A percentile compares a stretch with the other conserved stretches of the same genome.
These are phyloP conservation scores for Lachancea cidri DNA, from an alignment of 805 yeast genomes.

Conservation along the genomic window DNA sequence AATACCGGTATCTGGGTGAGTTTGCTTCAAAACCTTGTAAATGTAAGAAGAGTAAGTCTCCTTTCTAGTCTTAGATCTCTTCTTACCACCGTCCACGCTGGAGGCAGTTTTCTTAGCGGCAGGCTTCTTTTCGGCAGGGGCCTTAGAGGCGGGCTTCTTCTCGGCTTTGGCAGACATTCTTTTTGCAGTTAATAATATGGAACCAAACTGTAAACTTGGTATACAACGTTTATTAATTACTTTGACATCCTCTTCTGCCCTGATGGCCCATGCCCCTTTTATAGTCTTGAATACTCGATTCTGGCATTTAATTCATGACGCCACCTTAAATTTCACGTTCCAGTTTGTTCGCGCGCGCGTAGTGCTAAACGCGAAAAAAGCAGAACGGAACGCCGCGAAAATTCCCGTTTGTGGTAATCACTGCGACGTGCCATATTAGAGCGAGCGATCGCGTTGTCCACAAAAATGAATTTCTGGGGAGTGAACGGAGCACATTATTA, in stretches of 20 bases:
- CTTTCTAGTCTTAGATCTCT: conserved; percentile 93
- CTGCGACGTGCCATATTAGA: conserved; percentile 23
- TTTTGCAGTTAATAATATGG: background rate
- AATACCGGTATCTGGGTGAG: conserved; percentile 99
- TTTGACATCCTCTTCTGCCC: background rate
- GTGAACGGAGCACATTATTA: conserved; percentile 15
- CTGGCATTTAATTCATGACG: background rate
- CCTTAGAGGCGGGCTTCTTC: conserved; percentile 73
- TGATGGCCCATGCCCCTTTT: conserved; percentile 2
- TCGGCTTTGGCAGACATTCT: conserved; percentile 23
- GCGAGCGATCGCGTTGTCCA: conserved; percentile 12
- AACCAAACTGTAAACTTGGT: background rate
- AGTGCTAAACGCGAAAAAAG: conserved; percentile 4
- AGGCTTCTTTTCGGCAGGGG: conserved; percentile 94
- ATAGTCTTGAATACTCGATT: background rate
- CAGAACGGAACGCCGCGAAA: conserved; percentile 12
- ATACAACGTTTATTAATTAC: background rate
- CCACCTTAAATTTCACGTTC: conserved; percentile 1
- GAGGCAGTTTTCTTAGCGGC: conserved; percentile 90
- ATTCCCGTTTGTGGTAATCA: conserved; percentile 23
- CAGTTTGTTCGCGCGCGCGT: conserved; percentile 5
- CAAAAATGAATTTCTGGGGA: conserved; percentile 17
- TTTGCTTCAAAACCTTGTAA: conserved; percentile 97
- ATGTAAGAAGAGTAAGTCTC: conserved; percentile 97
- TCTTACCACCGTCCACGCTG: conserved; percentile 72